A percentile compares a stretch with the other conserved stretches of the same genome.
phyloP scores from a whole-genome alignment of 352 stramenopile genomes.

The Phytophthora ohioensis region DNA sequence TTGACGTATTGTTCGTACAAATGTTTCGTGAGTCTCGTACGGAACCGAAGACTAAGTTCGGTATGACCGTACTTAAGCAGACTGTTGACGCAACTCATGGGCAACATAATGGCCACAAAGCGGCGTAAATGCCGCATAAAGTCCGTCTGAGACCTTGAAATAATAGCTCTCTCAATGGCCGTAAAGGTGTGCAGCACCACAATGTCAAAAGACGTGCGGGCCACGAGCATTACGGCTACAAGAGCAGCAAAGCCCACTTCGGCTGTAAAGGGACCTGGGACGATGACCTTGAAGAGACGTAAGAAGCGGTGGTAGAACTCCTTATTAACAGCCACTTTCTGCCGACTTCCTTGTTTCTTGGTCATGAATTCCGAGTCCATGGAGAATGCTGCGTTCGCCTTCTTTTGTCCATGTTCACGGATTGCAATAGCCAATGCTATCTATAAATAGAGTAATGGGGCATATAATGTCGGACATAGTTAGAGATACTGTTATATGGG shows the following conservation, averaged over 20 bases:
- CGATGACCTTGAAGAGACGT: conserved; percentile 78
- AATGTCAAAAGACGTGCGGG: conserved; percentile 84
- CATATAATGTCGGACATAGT: conserved; percentile 20
- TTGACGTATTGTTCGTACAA: conserved; percentile 89
- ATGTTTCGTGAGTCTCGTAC: conserved; percentile 79
- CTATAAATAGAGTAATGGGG: conserved; percentile 29
- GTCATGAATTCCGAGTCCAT: conserved; percentile 80
- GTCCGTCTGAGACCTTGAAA: conserved; percentile 72
- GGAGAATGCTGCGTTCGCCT: conserved; percentile 52
- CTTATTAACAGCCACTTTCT: conserved; percentile 77
- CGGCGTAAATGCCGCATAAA: conserved; percentile 74
- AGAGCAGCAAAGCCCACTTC: conserved; percentile 75
- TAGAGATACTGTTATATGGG: not conserved
- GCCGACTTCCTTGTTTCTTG: conserved; percentile 74
- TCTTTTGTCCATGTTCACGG: conserved; percentile 67
- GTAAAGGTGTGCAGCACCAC: conserved; percentile 80
- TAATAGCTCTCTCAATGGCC: conserved; percentile 78
- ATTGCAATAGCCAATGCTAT: conserved; percentile 72
- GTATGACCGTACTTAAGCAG: conserved; percentile 86
- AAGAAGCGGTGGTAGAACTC: conserved; percentile 73
- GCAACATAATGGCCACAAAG: conserved; percentile 83
- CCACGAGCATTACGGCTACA: conserved; percentile 67
- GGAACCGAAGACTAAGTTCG: conserved; percentile 85
- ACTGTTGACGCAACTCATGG: conserved; percentile 83
- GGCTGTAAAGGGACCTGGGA: conserved; percentile 70